Percentiles rank a stretch among this genome's conserved stretches.
These are phyloP conservation scores for Dendrobium huoshanense DNA, from an alignment of 106 monocot species.

Conservation along the genomic window DNA sequence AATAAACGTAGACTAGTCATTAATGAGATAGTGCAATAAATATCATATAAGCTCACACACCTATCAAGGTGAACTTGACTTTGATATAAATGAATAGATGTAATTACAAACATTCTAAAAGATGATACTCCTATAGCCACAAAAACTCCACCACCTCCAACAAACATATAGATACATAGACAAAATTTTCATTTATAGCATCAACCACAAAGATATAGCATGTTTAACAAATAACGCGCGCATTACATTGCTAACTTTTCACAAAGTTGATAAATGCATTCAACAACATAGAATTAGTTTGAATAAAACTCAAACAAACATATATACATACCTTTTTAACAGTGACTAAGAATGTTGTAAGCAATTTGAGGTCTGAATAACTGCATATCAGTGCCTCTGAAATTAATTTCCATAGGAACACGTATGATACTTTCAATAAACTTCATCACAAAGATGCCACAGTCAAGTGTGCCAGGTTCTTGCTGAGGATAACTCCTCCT, in stretches of 20 bases:
- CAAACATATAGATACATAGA: too few species aligned
- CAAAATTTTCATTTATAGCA: too few species aligned
- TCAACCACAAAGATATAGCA: too few species aligned
- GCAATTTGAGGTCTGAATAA: constrained; percentile 8
- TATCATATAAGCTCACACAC: too few species aligned
- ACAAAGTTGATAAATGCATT: not conserved
- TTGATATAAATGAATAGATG: too few species aligned
- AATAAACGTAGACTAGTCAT: too few species aligned
- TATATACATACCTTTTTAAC: not conserved
- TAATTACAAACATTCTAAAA: too few species aligned
- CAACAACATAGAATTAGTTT: not conserved
- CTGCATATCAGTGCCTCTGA: not conserved
- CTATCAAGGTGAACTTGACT: too few species aligned
- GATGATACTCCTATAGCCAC: too few species aligned
- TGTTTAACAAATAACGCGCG: too few species aligned
- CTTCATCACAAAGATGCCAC: constrained; percentile 9
- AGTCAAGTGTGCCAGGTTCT: constrained; percentile 5
- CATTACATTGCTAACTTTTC: not conserved
- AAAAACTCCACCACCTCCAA: too few species aligned
- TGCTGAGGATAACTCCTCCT: constrained; percentile 6
- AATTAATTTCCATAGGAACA: not conserved
- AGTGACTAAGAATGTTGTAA: not conserved
- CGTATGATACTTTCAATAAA: constrained; percentile 4
- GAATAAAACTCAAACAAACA: not conserved
- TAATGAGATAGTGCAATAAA: too few species aligned